Evolutionary conservation across 352 stramenopile genomes (phyloP).

Genomic region (Phytophthora ramorum): DNA sequence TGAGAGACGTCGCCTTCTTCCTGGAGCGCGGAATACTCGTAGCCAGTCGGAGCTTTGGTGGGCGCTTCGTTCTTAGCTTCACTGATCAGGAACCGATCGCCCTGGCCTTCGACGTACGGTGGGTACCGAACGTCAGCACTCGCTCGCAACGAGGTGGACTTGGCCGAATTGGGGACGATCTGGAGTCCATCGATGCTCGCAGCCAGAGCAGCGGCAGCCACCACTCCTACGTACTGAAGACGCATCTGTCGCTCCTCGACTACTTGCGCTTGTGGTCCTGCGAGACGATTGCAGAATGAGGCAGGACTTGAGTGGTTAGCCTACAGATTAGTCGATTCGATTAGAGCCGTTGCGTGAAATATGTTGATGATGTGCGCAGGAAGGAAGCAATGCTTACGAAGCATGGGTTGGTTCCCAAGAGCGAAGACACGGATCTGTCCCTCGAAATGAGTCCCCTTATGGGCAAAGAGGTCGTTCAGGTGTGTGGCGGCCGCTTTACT

Average conservation of each 20-base stretch:
- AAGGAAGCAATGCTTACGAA: no score
- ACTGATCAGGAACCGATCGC: conserved; percentile 19
- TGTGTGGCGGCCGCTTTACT: no score
- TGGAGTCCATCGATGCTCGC: conserved; percentile 19
- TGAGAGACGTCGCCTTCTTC: background rate
- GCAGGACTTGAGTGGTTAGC: no score
- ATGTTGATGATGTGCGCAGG: conserved; percentile 1
- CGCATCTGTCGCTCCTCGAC: conserved; percentile 1
- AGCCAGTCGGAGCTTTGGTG: conserved; percentile 2
- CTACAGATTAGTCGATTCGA: background rate
- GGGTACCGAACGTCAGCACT: conserved; percentile 11
- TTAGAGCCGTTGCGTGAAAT: conserved; percentile 14
- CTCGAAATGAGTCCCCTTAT: background rate
- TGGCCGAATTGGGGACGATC: conserved; percentile 20
- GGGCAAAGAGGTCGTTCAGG: no score
- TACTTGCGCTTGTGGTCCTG: background rate
- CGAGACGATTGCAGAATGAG: no score
- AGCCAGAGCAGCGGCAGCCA: conserved; percentile 14
- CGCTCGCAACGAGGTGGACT: conserved; percentile 15
- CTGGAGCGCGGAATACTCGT: conserved; percentile 5
- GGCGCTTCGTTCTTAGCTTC: conserved; percentile 5
- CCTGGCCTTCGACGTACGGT: conserved; percentile 26
- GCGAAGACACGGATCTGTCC: background rate
- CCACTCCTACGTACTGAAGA: conserved; percentile 14
- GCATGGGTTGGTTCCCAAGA: conserved; percentile 2